These are phyloP conservation scores for Candida gorgasii DNA, from an alignment of 805 yeast species.

Conservation along the genomic window DNA sequence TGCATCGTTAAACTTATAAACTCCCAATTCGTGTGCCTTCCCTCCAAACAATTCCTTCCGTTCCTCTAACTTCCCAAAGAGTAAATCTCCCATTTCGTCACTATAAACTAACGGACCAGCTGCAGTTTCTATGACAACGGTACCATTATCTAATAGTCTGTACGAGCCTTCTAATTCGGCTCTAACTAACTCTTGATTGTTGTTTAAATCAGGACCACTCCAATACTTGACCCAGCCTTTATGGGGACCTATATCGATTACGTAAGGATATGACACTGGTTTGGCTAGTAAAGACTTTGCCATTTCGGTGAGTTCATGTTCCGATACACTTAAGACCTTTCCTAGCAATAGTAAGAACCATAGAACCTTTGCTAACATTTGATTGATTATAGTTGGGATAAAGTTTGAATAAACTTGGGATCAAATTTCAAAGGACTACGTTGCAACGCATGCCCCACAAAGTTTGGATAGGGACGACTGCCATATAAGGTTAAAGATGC, in stretches of 20 bases:
- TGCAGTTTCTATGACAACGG: not conserved
- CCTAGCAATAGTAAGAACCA: not conserved
- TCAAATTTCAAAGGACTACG: no score
- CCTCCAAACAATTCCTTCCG: not conserved
- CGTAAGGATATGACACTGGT: constrained; percentile 5
- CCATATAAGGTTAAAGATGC: no score
- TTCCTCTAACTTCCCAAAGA: constrained; percentile 1
- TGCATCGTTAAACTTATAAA: not conserved
- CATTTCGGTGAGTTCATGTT: constrained; percentile 1
- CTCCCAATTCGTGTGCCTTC: not conserved
- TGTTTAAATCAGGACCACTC: constrained; percentile 7
- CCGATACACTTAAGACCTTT: not conserved
- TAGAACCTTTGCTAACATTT: no score
- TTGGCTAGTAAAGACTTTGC: not conserved
- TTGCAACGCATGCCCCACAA: no score
- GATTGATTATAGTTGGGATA: no score
- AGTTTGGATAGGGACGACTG: no score
- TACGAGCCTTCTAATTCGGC: constrained; percentile 5
- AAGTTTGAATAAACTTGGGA: no score
- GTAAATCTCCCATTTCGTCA: constrained; percentile 1
- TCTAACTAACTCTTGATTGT: constrained; percentile 4
- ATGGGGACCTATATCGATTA: constrained; percentile 3
- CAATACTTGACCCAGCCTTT: constrained; percentile 7
- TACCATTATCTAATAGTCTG: constrained; percentile 1
- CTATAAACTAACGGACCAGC: not conserved